Conservation (phyloP, 352 stramenopile genomes). For the Vaucheria bursata region DNA sequence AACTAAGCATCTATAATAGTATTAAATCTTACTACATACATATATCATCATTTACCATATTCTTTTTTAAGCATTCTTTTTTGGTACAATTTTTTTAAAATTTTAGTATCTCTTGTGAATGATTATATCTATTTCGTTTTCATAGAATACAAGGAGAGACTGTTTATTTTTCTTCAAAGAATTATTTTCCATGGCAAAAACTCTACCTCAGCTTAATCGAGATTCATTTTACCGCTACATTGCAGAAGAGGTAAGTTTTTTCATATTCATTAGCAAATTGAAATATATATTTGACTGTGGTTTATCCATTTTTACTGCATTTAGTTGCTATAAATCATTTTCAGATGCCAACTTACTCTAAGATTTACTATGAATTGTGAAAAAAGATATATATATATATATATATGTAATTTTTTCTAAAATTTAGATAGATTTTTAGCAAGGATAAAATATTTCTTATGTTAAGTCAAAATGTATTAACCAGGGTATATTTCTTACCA, state of each 20-base stretch:
- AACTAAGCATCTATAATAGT: too few relatives aligned
- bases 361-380: neutral
- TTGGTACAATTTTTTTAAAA: too few relatives aligned
- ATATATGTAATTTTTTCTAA: neutral
- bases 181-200: constrained; percentile 51
- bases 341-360: neutral
- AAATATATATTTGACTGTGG: neutral
- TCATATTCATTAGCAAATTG: neutral
- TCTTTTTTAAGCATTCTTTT: too few relatives aligned
- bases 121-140: too few relatives aligned
- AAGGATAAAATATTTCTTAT: too few relatives aligned
- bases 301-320: neutral
- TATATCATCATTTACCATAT: too few relatives aligned
- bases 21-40: too few relatives aligned
- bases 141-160: constrained; percentile 23
- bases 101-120: too few relatives aligned
- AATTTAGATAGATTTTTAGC: neutral
- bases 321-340: neutral
- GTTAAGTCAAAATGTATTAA: too few relatives aligned
- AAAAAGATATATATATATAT: neutral
- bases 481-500: too few relatives aligned
- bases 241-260: constrained; percentile 42
- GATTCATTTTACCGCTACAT: constrained; percentile 51
- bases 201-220: constrained; percentile 43
- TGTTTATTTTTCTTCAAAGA: constrained; percentile 48